Evolutionary conservation across 257 asterid genomes (phyloP).

Genomic region (Solanum ossicruentum): DNA sequence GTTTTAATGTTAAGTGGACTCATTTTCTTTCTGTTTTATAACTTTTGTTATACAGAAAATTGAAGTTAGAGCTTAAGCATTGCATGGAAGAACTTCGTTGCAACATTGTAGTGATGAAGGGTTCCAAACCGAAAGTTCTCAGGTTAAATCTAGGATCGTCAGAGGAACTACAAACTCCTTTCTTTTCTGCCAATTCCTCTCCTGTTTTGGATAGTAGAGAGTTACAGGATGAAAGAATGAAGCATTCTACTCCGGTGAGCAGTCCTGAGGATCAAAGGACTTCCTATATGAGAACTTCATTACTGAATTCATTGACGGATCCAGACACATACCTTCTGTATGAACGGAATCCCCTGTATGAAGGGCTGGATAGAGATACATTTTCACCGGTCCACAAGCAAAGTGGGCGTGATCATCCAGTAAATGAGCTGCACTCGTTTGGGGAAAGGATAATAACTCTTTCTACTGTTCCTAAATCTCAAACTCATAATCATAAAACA

Average conservation of each 20-base stretch:
- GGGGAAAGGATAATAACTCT: conserved; percentile 19
- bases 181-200: conserved; percentile 44
- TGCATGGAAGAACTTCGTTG: conserved; percentile 72
- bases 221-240: conserved; percentile 24
- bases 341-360: conserved; percentile 70
- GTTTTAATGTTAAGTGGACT: background rate
- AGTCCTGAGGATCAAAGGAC: conserved; percentile 55
- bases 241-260: conserved; percentile 53
- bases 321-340: conserved; percentile 46
- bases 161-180: conserved; percentile 37
- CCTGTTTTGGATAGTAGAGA: conserved; percentile 27
- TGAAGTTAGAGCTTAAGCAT: conserved; percentile 64
- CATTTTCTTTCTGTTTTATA: background rate
- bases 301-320: conserved; percentile 28
- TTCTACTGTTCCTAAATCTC: conserved; percentile 21
- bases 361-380: conserved; percentile 22
- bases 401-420: conserved; percentile 7
- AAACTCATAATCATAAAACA: conserved; percentile 18
- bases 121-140: conserved; percentile 67
- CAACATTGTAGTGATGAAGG: conserved; percentile 79
- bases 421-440: conserved; percentile 1
- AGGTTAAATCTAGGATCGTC: conserved; percentile 60
- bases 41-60: conserved; percentile 37
- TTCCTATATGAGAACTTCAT: conserved; percentile 40
- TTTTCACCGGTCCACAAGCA: conserved; percentile 5